Evolutionary conservation across 495 filamentous ascomycete species (phyloP), one percentile per base, ranked within the genome.

Genomic region (Aspergillus sclerotiicarbonarius): DNA sequence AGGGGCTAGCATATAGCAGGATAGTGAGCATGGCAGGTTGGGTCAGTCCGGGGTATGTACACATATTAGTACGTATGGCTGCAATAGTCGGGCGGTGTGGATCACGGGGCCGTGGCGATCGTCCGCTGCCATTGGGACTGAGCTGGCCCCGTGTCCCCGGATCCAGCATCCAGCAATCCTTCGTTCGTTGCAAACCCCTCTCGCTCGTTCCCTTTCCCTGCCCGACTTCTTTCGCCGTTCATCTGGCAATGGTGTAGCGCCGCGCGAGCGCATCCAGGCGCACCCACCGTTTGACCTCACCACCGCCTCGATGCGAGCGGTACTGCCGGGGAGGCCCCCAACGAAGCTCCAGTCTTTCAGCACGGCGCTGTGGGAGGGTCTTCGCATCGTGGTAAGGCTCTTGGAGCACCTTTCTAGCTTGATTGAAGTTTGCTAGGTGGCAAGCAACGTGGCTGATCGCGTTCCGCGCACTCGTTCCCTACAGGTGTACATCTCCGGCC

Each of bases 271-370:
- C 67, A 71, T 58, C 60, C 53, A 67, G 68, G 25, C 25, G 25
- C 25, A 25, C 5, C 64, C 63, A 62, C 59, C 60, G 45, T 55
- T 53, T 47, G 58, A 54, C 18, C 51, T 57, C 63, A 67, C 51
- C 18, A 64, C 62, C 69, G 63, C 66, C 74, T 76, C 69, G 67
- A 87, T 87, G 85, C 83, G 87, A 83, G 85, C 86, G 68, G 83
- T 96, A 78, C 86, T 96, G 71, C 93, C 93, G 66, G 93, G 93
- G 71, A 86, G 86, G 82, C 93, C 93, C 71, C 86, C 87, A 83
- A 82, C 91, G 67, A 89, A 85, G 77, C 89, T 92, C 68, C 91
- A 95, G 82, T 91, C 92, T 76, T 80, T 96, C 79, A 87, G 84
- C 66, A 90, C 89, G 46, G 90, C 87, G 69, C 83, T 82, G 72